Evolutionary conservation across 2,329 filamentous ascomycete species (phyloP), one percentile per base, ranked within the genome.

Genomic region (Amauroascus verrucosus): DNA sequence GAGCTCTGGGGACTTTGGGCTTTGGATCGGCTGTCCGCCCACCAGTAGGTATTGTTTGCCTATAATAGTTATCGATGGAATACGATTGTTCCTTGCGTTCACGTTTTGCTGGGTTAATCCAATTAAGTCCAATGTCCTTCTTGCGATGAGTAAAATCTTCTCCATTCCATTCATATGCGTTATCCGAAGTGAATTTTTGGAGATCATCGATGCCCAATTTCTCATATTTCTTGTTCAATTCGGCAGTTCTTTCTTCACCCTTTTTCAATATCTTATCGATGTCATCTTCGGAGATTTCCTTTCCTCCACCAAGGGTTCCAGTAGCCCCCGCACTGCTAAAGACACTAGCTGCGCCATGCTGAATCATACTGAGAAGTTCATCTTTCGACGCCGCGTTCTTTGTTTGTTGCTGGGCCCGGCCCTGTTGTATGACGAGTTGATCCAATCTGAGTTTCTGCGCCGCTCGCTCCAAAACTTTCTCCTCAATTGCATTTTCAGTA

Each of bases 51-150:
- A 98, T 80, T 8, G 89, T 88, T 63, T 94, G 84, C 60, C 91
- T 85, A 72, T 97, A 98, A 73, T 98, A 98, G 70, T 96, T 95
- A 68, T 98, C 94, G 75, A 98, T 95, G 0, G 91, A 96, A 68
- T 98, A 98, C 4, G 88, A 89, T 67, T 96, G 89, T 65, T 97
- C 91, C 70, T 97, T 98, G 64, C 93, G 87, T 73, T 98, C 94
- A 70, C 93, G 90, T 77, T 98, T 98, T 14, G 91, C 84, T 1
- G 93, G 94, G 63, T 98, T 95, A 73, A 98, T 98, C 94, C 94
- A 98, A 64, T 77, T 90, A 59, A 96, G 80, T 47, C 88, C 88
- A 58, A 96, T 88, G 48, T 95, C 88, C 69, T 94, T 95, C 73
- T 94, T 94, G 65, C 84, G 81, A 55, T 86, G 87, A 51, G 89